Evolutionary conservation across 179 eudicot genomes (phyloP), one percentile per base, ranked within the genome.

Genomic region (Nepenthes alata): DNA sequence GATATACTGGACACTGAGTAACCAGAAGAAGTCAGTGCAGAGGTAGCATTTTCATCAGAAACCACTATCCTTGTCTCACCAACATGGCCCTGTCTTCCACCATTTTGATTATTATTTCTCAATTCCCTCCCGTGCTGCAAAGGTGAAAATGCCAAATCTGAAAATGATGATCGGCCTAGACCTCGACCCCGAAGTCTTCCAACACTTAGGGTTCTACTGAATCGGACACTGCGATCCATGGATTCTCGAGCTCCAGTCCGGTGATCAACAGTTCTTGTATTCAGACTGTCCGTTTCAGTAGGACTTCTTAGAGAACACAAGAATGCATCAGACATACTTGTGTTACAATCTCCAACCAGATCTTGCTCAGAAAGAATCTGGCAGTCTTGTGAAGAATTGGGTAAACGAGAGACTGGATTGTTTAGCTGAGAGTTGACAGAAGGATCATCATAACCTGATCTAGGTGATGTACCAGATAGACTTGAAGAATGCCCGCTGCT

Each of bases 101-200:
- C 36, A 68, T 3, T 50, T 5, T 58, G 75, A 77, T 47, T 61
- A 54, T 74, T 48, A 63, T 58, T 75, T 62, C 60, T 52, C 55
- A 35, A 62, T 56, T 65, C 79, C 59, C 75, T 73, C 58, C 81
- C 95, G 53, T 69, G 83, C 62, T 72, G 85, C 66, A 73, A 73
- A 49, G 89, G 80, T 70, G 80, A 78, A 60, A 81, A 75, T 63
- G 78, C 64, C 61, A 74, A 69, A 57, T 86, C 88, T 38, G 90
- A 77, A 77, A 80, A 72, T 34, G 93, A 76, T 59, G 93, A 72
- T 71, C 95, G 78, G 2, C 89, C 88, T 41, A 86, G 88, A 74
- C 89, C 98, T 74, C 98, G 77, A 62, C 89, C 97, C 63, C 98
- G 95, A 38, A 93, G 98, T 70, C 98, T 86, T 73, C 98, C 98